These are phyloP conservation scores for Podaxis sp. DNA, from an alignment of 768 basidiomycete species.

Conservation along the genomic window DNA sequence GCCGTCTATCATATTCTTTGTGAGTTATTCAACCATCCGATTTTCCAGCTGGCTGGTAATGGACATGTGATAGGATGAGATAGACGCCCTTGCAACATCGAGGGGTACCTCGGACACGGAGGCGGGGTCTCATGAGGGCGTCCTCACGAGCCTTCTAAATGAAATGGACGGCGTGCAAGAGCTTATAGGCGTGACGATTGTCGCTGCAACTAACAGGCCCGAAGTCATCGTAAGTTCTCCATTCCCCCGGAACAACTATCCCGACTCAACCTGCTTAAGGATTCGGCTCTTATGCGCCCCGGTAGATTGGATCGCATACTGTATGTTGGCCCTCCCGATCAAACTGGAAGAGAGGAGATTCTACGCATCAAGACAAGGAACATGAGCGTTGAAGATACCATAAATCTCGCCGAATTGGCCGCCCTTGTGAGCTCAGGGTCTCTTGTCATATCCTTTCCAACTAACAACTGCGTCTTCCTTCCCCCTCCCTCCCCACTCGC, in stretches of 20 bases:
- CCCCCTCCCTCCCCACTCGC: not conserved
- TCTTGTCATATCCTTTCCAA: not conserved
- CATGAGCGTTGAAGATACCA: conserved; percentile 77
- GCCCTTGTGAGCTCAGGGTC: conserved; percentile 47
- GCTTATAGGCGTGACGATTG: conserved; percentile 88
- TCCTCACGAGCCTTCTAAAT: conserved; percentile 89
- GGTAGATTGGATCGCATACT: conserved; percentile 92
- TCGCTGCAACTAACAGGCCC: conserved; percentile 95
- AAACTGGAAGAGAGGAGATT: conserved; percentile 78
- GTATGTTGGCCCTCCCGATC: conserved; percentile 91
- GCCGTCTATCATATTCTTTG: conserved; percentile 96
- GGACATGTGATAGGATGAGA: conserved; percentile 72
- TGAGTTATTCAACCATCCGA: conserved; percentile 36
- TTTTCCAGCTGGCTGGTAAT: conserved; percentile 1
- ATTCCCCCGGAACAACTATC: not conserved
- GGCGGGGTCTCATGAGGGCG: conserved; percentile 71
- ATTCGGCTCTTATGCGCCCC: conserved; percentile 91
- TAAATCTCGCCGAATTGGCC: conserved; percentile 71
- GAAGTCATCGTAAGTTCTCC: conserved; percentile 65
- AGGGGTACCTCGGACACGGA: conserved; percentile 62
- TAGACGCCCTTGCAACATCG: conserved; percentile 88
- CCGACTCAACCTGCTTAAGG: conserved; percentile 45
- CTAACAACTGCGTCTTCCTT: not conserved
- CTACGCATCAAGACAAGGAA: conserved; percentile 69
- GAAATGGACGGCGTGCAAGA: conserved; percentile 99